phyloP scores from a whole-genome alignment of 345 rosid genomes.

The Syzygium oleosum region DNA sequence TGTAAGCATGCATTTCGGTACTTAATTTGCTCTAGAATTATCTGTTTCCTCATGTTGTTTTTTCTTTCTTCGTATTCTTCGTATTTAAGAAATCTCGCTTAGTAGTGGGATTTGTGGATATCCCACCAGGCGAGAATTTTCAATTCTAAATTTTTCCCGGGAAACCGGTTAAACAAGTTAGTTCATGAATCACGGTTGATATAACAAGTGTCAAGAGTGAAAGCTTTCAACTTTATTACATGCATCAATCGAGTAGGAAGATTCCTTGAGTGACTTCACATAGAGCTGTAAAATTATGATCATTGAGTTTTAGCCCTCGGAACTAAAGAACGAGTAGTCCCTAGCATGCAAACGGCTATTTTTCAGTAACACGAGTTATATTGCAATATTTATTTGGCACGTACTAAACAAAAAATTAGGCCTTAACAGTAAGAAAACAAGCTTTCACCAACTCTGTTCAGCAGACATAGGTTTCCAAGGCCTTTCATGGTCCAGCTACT shows the following conservation, averaged over 20 bases:
- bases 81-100: neutral
- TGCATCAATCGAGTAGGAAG: neutral
- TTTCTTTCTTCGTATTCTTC: neutral
- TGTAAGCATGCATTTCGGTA: neutral
- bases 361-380: neutral
- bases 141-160: neutral
- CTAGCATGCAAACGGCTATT: neutral
- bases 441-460: neutral
- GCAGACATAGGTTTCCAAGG: neutral
- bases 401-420: neutral
- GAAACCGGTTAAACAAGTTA: neutral
- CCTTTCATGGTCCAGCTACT: neutral
- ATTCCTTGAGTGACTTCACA: neutral
- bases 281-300: neutral
- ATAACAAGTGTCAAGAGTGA: neutral
- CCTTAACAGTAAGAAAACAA: neutral
- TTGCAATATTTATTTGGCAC: neutral
- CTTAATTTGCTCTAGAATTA: neutral
- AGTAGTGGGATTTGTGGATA: neutral
- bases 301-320: neutral
- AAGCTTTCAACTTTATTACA: neutral
- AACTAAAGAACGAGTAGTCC: neutral
- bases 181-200: neutral
- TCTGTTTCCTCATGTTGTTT: neutral
- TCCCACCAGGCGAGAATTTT: neutral